Base-by-base conservation (phyloP, 345 rosid genomes). In the Cardamine resedifolia region DNA sequence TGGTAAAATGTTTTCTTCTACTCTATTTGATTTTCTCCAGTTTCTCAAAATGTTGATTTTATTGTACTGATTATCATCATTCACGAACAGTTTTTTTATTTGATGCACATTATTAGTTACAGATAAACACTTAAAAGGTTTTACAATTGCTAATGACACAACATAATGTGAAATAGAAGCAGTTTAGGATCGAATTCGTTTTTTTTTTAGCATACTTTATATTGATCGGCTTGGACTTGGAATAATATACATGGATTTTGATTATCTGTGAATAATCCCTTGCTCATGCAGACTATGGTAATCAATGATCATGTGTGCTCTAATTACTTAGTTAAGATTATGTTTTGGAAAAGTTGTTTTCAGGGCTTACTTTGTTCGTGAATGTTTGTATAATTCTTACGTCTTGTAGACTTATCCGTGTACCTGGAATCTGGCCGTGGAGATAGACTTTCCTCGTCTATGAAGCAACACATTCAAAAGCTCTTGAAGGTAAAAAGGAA, bases 351-450 rank as follows among this genome's bases (percentile, higher is more conserved):
- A 36, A 28, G 5, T 44, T 26, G 36, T 33, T 7, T 16, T 62
- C 14, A 39, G 23, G 33, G 49, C 27, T 20, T 47, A 45, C 65
- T 16, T 41, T n/a, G n/a, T n/a, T n/a, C n/a, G n/a, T n/a, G n/a
- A n/a, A n/a, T n/a, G n/a, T n/a, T n/a, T n/a, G n/a, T n/a, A n/a
- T n/a, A n/a, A n/a, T n/a, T n/a, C n/a, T n/a, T n/a, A n/a, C 30
- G 44, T 43, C 55, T 81, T 50, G 60, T 61, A 92, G 98, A 90
- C 39, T 63, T 90, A 48, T 86, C 83, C 48, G 83, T 84, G 30
- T 75, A 43, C 45, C 66, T 94, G 84, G 87, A 85, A 74, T 81
- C 88, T 19, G 89, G 89, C 20, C 75, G 78, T 64, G 99, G 99
- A 28, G 82, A 86, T 77, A 84, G 79, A 71, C 90, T 94, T 18